phyloP scores from a whole-genome alignment of 2,329 filamentous ascomycete species.

The Hymenoscyphus fraxineus region DNA sequence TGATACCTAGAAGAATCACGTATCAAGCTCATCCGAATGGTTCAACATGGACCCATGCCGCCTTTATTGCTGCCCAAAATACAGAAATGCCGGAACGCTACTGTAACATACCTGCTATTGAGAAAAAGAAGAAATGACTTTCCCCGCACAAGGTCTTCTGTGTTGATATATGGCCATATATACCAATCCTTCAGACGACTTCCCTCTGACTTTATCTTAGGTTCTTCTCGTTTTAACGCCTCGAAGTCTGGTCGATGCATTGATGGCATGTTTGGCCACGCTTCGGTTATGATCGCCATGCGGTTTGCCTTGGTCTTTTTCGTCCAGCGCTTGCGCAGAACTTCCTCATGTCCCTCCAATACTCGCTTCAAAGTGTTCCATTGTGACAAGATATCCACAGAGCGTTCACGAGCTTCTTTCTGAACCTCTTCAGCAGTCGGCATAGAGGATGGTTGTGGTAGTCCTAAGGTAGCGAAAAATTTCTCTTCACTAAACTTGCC shows the following conservation, averaged over 20 bases:
- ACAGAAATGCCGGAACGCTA: too few relatives aligned
- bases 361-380: conserved; percentile 34
- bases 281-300: conserved; percentile 26
- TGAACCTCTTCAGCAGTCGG: conserved; percentile 11
- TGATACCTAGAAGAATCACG: too few relatives aligned
- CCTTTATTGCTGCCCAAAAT: too few relatives aligned
- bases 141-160: conserved; percentile 48
- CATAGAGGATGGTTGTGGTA: conserved; percentile 8
- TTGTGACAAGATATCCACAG: conserved; percentile 11
- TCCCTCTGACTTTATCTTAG: conserved; percentile 16
- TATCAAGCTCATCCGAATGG: too few relatives aligned
- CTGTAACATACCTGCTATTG: conserved; percentile 40
- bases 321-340: conserved; percentile 50
- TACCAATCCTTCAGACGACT: conserved; percentile 36
- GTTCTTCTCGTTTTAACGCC: conserved; percentile 32
- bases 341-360: conserved; percentile 47
- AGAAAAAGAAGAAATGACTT: conserved; percentile 48
- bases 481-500: too few relatives aligned
- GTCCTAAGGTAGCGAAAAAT: neutral
- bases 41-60: too few relatives aligned
- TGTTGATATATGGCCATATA: conserved; percentile 54
- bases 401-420: conserved; percentile 15
- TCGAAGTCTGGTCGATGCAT: conserved; percentile 48
- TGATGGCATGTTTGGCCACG: conserved; percentile 39
- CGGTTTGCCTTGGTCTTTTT: conserved; percentile 49